Evolutionary conservation across 1,284 basidiomycete genomes (phyloP), one percentile per base, ranked within the genome.

Genomic region (Ceratobasidium sp.): DNA sequence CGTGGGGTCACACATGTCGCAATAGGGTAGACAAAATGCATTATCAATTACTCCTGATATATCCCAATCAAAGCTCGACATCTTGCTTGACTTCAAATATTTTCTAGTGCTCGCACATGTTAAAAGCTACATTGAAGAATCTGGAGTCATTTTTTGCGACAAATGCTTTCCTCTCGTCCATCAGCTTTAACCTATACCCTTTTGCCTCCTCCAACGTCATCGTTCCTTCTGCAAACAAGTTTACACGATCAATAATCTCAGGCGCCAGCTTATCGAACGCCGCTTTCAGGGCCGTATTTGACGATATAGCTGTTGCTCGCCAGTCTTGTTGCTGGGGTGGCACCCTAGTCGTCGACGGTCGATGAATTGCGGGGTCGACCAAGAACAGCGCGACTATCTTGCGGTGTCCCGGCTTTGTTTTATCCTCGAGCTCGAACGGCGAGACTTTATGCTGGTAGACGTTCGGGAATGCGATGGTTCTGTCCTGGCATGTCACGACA

Each of bases 401-500:
- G 58, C 83, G 80, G 33, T 82, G 79, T 28, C 83, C 83, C 2
- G 81, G 79, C 51, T 81, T 81, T 12, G 81, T 63, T 3, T 53
- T 72, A 58, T 84, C 83, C 13, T 42, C 40, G 20, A 84, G 81
- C 20, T 78, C 73, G 66, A 84, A 83, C 15, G 80, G 79, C 61
- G 81, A 80, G 18, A 86, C 84, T 58, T 82, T 83, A 56, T 87
- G 83, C 81, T 87, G 81, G 82, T 90, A 90, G 55, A 89, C 87
- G 81, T 91, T 91, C 6, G 90, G 90, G 78, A 88, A 91, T 33
- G 86, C 85, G 60, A 90, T 81, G n/a, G 83, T 84, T 39, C 88
- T 83, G 3, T 86, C 87, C 20, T 83, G 75, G 10, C 73, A 77
- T 0, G 84, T 83, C 20, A 72, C 56, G 56, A 83, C 78, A 6